phyloP scores from a whole-genome alignment of 1,139 yeast species.

The Blastobotrys capitulatus region DNA sequence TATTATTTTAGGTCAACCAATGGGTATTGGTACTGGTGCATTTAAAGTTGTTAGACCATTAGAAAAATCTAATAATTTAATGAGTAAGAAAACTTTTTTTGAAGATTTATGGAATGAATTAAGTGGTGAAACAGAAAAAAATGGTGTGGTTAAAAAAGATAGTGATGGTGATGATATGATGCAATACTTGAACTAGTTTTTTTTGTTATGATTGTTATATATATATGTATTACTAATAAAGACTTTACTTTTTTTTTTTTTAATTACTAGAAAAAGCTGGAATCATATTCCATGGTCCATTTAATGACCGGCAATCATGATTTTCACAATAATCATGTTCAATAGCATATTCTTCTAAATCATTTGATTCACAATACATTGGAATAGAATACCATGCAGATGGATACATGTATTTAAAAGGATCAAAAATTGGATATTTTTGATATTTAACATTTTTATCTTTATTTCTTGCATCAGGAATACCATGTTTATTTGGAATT shows the following conservation, averaged over 20 bases:
- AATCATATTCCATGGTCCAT: slow-evolving; percentile 10
- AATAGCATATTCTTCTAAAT: slow-evolving; percentile 8
- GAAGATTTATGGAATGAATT: slow-evolving; percentile 23
- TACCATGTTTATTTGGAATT: neutral
- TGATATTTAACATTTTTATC: neutral
- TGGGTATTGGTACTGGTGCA: slow-evolving; percentile 97
- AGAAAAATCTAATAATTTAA: slow-evolving; percentile 15
- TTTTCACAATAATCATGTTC: slow-evolving; percentile 2
- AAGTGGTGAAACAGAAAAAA: neutral
- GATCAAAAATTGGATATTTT: slow-evolving; percentile 1
- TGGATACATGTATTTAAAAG: slow-evolving; percentile 4
- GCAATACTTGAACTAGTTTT: neutral
- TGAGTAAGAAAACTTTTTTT: slow-evolving; percentile 24
- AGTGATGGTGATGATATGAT: neutral
- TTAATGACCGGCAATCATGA: neutral
- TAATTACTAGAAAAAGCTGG: neutral
- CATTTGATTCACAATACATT: slow-evolving; percentile 6
- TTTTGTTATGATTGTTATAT: neutral
- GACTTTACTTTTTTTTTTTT: neutral
- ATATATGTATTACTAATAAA: neutral
- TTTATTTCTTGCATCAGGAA: neutral
- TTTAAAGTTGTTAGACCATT: slow-evolving; percentile 56
- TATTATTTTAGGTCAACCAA: slow-evolving; percentile 94
- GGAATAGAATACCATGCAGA: slow-evolving; percentile 7
- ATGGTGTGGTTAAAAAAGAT: slow-evolving; percentile 1